Conservation (phyloP, 352 stramenopile species). For the Phytophthora pluvialis region DNA sequence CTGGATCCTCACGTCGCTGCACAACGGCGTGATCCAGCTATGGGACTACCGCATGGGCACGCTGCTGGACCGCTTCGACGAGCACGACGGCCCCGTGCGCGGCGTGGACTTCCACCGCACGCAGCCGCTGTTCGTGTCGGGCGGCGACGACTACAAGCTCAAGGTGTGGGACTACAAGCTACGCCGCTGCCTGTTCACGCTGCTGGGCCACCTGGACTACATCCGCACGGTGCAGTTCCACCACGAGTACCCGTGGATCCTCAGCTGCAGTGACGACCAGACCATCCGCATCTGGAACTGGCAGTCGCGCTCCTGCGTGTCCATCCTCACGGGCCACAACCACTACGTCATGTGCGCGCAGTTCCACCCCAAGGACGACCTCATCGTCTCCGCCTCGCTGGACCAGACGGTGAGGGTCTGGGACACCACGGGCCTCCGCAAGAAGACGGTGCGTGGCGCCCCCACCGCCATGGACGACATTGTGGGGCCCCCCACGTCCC, state of each 20-base stretch:
- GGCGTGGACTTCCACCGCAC: conserved; percentile 99
- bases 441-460: conserved; percentile 97
- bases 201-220: conserved; percentile 99
- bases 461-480: conserved; percentile 84
- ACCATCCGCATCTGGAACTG: conserved; percentile 99
- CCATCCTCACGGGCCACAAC: conserved; percentile 99
- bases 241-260: conserved; percentile 99
- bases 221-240: conserved; percentile 99
- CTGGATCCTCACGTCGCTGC: conserved; percentile 99
- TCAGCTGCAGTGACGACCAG: conserved; percentile 98
- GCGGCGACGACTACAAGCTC: conserved; percentile 99
- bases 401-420: conserved; percentile 99
- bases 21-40: conserved; percentile 98
- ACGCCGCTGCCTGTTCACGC: conserved; percentile 97
- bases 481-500: conserved; percentile 43
- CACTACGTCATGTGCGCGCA: conserved; percentile 99
- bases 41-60: conserved; percentile 99
- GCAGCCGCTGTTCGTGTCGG: conserved; percentile 98
- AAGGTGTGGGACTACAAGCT: conserved; percentile 99
- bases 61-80: conserved; percentile 99
- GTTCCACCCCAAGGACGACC: conserved; percentile 99
- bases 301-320: conserved; percentile 98
- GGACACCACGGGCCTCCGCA: conserved; percentile 99
- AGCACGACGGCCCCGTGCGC: conserved; percentile 99
- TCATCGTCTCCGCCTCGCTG: conserved; percentile 98